These are phyloP conservation scores for Pterocarpus macrocarpus DNA, from an alignment of 306 rosid species.

Conservation along the genomic window DNA sequence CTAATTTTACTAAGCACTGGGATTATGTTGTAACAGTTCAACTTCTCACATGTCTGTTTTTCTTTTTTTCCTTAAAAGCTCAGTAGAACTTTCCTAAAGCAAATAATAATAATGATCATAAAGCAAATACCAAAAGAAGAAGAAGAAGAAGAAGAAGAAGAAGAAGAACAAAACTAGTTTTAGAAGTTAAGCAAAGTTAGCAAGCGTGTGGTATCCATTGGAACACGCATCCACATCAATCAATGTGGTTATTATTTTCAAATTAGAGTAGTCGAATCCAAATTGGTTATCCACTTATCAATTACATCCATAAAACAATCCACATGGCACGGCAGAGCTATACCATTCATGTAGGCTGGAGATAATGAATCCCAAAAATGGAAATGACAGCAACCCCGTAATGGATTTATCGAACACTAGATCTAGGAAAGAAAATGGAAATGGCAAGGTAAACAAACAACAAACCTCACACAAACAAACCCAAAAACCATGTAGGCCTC, in stretches of 20 bases:
- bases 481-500: slow-evolving; percentile 13
- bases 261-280: neutral
- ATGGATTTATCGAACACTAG: slow-evolving; percentile 1
- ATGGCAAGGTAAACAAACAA: neutral
- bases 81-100: too few relatives aligned
- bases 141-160: too few relatives aligned
- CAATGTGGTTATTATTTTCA: neutral
- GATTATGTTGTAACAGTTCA: too few relatives aligned
- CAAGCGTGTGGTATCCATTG: neutral
- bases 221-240: neutral
- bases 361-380: slow-evolving; percentile 29
- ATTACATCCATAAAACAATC: neutral
- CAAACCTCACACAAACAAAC: neutral
- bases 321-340: neutral
- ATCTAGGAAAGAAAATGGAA: neutral
- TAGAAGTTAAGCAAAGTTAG: neutral
- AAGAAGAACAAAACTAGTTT: neutral
- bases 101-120: too few relatives aligned
- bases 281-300: neutral
- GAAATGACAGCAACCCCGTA: neutral
- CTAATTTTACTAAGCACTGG: too few relatives aligned
- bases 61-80: too few relatives aligned
- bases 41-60: too few relatives aligned
- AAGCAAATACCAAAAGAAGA: too few relatives aligned
- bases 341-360: slow-evolving; percentile 14